Evolutionary conservation across 1,284 basidiomycete genomes (phyloP), one percentile per base, ranked within the genome.

Genomic region (Cryptococcus hybrid): DNA sequence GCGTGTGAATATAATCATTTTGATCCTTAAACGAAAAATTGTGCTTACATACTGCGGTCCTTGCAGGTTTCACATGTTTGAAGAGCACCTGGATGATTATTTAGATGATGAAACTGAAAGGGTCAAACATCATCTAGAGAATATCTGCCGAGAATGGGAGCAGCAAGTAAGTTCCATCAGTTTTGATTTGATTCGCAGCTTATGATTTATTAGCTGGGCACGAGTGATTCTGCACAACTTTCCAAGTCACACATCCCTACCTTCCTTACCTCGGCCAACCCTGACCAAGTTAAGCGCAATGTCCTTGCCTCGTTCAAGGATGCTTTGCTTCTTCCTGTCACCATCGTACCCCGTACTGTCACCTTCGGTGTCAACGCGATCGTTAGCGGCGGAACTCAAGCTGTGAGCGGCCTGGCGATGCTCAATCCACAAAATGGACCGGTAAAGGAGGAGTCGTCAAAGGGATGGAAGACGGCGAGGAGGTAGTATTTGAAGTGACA

Each of bases 81-180:
- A 96, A 74, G 80, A 83, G 2, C 89, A 95, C 73, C 92, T 98
- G 88, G 92, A 94, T 71, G 94, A 96, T 68, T 99, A 99, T 69
- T 85, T 99, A 2, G 88, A 92, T 59, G 92, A 96, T 69, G 96
- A 99, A 75, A 83, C 88, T 5, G 92, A 95, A 57, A 86, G 84
- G 69, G 83, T 92, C 51, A 90, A 90, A 67, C 81, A 81, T 5
- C 81, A 83, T 0, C 85, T 98, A 59, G 87, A 90, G 50, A 79
- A 78, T 1, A 88, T 89, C 24, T 93, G 89, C 71, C 84, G 85
- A 57, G 81, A 80, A 1, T 97, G 92, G 92, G 86, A 93, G 56
- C 80, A 67, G 43, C 59, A 70, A 37, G 66, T 68, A 18, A 52
- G 64, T 37, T 6, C 47, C 18, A 30, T 44, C 13, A 7, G 24